phyloP scores from a whole-genome alignment of 164 flowering plant genomes.

The Umbilicus rupestris region DNA sequence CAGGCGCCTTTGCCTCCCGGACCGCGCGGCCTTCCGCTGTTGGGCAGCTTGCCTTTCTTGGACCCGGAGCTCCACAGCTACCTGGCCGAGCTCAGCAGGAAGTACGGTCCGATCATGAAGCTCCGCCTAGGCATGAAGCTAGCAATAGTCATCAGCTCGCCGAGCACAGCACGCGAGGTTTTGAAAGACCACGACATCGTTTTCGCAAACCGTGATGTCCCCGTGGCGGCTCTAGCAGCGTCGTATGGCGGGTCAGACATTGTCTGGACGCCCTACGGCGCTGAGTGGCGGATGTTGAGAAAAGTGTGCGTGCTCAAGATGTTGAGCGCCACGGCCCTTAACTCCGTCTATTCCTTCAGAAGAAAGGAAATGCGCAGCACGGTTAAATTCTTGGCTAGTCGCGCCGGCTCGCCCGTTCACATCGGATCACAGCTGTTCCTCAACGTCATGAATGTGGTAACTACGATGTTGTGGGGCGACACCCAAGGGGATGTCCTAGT shows the following conservation, averaged over 20 bases:
- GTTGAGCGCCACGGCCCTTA: constrained; percentile 18
- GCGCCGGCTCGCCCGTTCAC: constrained; percentile 22
- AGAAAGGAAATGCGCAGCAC: constrained; percentile 26
- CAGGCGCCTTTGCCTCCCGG: constrained; percentile 25
- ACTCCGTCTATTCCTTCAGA: constrained; percentile 28
- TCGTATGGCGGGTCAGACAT: constrained; percentile 28
- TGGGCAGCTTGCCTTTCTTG: constrained; percentile 40
- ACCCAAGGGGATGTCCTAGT: constrained; percentile 27
- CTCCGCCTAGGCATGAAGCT: constrained; percentile 34
- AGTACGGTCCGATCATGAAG: constrained; percentile 34
- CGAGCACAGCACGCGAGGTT: constrained; percentile 24
- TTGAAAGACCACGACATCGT: constrained; percentile 35
- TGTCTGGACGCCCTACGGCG: constrained; percentile 11
- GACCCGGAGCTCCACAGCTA: constrained; percentile 35
- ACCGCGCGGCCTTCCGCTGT: constrained; percentile 37
- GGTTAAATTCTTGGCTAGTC: constrained; percentile 13
- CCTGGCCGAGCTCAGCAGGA: constrained; percentile 21
- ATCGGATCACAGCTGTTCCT: constrained; percentile 42
- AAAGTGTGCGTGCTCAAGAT: constrained; percentile 13
- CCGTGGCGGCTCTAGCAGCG: constrained; percentile 18
- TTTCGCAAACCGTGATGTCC: constrained; percentile 45
- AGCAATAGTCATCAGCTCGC: constrained; percentile 31
- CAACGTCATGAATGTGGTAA: constrained; percentile 31
- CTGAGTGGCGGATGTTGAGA: constrained; percentile 13
- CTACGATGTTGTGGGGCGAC: constrained; percentile 56